phyloP scores from a whole-genome alignment of 1,284 basidiomycete genomes.

The Cryptococcus sp. region DNA sequence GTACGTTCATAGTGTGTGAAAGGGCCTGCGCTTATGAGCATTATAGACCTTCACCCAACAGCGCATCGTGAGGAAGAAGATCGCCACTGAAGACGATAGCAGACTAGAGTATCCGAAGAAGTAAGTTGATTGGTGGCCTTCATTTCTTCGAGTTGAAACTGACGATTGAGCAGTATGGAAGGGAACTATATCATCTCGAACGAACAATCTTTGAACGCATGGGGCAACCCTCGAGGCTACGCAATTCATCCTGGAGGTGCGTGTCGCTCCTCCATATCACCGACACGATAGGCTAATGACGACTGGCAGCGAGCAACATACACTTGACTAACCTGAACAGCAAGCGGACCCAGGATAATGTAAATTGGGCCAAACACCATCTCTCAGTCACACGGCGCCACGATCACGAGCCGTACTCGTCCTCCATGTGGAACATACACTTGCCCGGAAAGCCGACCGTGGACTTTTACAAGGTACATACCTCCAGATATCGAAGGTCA shows the following conservation, averaged over 20 bases:
- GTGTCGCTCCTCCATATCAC: background rate
- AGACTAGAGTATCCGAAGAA: conserved; percentile 19
- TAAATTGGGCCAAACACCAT: conserved; percentile 67
- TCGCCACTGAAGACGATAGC: conserved; percentile 19
- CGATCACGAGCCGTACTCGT: conserved; percentile 62
- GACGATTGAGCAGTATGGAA: conserved; percentile 22
- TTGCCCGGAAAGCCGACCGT: conserved; percentile 62
- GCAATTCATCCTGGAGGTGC: conserved; percentile 14
- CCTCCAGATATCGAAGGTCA: too few relatives aligned
- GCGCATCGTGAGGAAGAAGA: conserved; percentile 18
- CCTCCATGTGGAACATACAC: conserved; percentile 64
- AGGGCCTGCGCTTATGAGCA: background rate
- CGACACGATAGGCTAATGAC: background rate
- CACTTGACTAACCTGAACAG: conserved; percentile 53
- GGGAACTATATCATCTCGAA: conserved; percentile 36
- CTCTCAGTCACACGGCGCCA: conserved; percentile 62
- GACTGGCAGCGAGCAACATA: conserved; percentile 6
- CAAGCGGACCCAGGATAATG: conserved; percentile 62
- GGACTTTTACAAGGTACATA: conserved; percentile 57
- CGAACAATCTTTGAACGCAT: conserved; percentile 51
- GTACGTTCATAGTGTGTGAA: conserved; percentile 2
- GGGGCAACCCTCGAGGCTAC: conserved; percentile 61
- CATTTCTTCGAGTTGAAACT: background rate
- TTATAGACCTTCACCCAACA: conserved; percentile 21
- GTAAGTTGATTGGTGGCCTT: conserved; percentile 6